phyloP scores from a whole-genome alignment of 2,329 filamentous ascomycete genomes.

The Ophiostoma himal-ulmi region DNA sequence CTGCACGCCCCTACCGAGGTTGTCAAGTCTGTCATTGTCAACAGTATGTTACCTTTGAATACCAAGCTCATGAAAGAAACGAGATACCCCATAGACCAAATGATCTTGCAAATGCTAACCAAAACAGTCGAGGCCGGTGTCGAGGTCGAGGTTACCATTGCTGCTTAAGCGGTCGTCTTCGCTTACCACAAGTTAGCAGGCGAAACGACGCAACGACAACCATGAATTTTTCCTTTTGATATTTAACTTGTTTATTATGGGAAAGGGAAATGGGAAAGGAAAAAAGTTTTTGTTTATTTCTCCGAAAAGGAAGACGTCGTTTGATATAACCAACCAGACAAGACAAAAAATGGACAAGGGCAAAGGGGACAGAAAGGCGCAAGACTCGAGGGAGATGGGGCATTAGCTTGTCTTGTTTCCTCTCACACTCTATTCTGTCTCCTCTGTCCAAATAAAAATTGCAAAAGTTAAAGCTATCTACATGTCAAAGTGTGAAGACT shows the following conservation, averaged over 20 bases:
- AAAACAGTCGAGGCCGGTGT: conserved; percentile 69
- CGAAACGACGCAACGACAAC: conserved; percentile 12
- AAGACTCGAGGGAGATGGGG: neutral
- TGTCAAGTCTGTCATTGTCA: conserved; percentile 94
- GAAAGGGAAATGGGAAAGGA: neutral
- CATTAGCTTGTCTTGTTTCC: neutral
- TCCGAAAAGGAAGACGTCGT: neutral
- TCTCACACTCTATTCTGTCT: conserved; percentile 9
- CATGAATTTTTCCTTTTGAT: neutral
- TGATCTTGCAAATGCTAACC: conserved; percentile 18
- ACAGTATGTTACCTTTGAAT: conserved; percentile 42
- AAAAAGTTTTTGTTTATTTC: neutral
- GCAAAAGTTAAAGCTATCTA: neutral
- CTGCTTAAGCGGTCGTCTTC: conserved; percentile 43
- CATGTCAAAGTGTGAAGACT: neutral
- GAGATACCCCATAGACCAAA: too few species aligned
- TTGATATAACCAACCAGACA: conserved; percentile 9
- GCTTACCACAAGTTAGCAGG: neutral
- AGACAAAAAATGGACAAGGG: neutral
- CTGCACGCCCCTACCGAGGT: conserved; percentile 96
- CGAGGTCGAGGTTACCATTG: conserved; percentile 89
- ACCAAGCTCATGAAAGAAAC: too few species aligned
- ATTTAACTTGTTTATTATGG: neutral
- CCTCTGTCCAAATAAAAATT: neutral
- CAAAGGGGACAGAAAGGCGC: conserved; percentile 1